Conservation (phyloP, 2,329 filamentous ascomycete species). For the Pestalotiopsis sp. region DNA sequence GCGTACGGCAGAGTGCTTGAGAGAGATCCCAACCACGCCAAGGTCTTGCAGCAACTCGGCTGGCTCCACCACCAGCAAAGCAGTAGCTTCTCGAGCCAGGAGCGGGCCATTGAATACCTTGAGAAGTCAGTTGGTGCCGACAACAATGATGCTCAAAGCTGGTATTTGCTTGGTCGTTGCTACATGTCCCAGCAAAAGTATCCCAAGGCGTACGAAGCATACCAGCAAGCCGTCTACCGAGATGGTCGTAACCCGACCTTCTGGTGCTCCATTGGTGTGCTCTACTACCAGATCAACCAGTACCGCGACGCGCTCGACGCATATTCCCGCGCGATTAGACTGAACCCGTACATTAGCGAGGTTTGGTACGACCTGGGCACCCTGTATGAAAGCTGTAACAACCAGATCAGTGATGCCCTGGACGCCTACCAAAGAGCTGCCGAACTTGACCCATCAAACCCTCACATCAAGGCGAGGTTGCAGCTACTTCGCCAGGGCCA, state of each 20-base stretch:
- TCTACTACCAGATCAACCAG: constrained; percentile 99
- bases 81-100: constrained; percentile 86
- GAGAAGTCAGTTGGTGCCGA: constrained; percentile 96
- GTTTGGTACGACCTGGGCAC: constrained; percentile 99
- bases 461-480: constrained; percentile 93
- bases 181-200: constrained; percentile 99
- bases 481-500: constrained; percentile 85
- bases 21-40: constrained; percentile 92
- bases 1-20: constrained; percentile 94
- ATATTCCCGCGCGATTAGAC: constrained; percentile 91
- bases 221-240: constrained; percentile 97
- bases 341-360: constrained; percentile 98
- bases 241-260: constrained; percentile 98
- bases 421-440: constrained; percentile 95
- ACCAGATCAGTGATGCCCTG: constrained; percentile 93
- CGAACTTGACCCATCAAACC: constrained; percentile 89
- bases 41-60: constrained; percentile 95
- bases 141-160: constrained; percentile 93
- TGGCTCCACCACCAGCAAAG: constrained; percentile 98
- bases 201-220: constrained; percentile 96
- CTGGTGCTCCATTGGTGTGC: constrained; percentile 98
- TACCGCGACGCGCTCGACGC: constrained; percentile 97
- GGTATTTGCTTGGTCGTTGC: constrained; percentile 95
- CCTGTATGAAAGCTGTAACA: constrained; percentile 98
- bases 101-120: constrained; percentile 94